Conservation (phyloP, 495 filamentous ascomycete genomes). For the Tuber borchii region DNA sequence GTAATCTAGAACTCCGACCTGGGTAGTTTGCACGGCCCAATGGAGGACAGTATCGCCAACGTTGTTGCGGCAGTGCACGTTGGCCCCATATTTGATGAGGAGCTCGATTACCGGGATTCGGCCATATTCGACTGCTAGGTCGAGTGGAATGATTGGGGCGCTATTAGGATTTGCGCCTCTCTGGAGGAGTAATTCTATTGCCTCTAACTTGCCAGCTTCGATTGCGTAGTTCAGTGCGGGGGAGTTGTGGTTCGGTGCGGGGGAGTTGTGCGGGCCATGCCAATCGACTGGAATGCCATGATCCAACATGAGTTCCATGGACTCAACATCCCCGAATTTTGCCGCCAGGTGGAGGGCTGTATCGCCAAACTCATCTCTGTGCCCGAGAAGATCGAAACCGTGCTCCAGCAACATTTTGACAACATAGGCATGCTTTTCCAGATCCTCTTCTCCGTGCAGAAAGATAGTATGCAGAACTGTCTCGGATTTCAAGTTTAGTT, state of each 20-base stretch:
- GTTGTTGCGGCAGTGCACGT: not conserved
- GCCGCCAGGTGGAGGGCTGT: constrained; percentile 19
- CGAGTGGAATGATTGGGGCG: not conserved
- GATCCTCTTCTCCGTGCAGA: not conserved
- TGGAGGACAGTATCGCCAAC: not conserved
- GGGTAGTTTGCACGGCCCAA: not conserved
- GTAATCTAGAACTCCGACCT: not conserved
- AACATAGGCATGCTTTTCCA: not conserved
- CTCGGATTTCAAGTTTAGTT: not conserved
- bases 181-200: not conserved
- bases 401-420: not conserved
- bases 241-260: not conserved
- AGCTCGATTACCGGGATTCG: constrained; percentile 6
- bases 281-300: not conserved
- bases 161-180: not conserved
- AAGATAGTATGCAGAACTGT: not conserved
- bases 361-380: not conserved
- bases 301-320: constrained; percentile 10
- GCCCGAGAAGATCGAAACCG: not conserved
- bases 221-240: not conserved
- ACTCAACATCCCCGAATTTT: not conserved
- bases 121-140: not conserved
- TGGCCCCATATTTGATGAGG: not conserved
- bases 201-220: not conserved
- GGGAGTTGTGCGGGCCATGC: not conserved